A percentile compares a stretch with the other conserved stretches of the same genome.
Conservation (phyloP, 2,329 filamentous ascomycete genomes). For the Lecanicillium sp. region DNA sequence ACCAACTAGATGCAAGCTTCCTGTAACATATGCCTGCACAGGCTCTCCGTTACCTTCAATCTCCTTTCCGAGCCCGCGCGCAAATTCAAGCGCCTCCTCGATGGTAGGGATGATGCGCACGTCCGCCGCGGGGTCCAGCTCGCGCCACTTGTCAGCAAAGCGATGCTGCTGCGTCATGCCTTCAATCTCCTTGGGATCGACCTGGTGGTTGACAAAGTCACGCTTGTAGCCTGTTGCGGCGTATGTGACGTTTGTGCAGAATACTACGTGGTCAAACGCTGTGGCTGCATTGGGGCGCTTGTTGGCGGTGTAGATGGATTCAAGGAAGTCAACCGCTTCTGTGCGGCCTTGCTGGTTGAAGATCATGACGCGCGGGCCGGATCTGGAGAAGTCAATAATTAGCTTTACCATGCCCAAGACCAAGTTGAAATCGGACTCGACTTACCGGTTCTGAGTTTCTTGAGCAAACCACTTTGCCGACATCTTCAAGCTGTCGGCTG, state of each 20-base stretch:
- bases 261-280: slow-evolving; percentile 66
- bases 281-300: slow-evolving; percentile 18
- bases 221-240: slow-evolving; percentile 42
- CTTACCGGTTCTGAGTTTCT: slow-evolving; percentile 30
- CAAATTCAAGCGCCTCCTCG: slow-evolving; percentile 45
- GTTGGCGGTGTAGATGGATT: slow-evolving; percentile 32
- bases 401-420: not conserved
- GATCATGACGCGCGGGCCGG: slow-evolving; percentile 51
- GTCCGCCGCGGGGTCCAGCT: slow-evolving; percentile 37
- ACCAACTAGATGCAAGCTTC: slow-evolving; percentile 56
- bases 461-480: slow-evolving; percentile 75
- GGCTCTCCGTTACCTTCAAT: slow-evolving; percentile 22
- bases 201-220: slow-evolving; percentile 50
- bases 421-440: not conserved
- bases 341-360: slow-evolving; percentile 76
- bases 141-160: slow-evolving; percentile 44
- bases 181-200: slow-evolving; percentile 42
- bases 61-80: slow-evolving; percentile 26
- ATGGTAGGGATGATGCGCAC: slow-evolving; percentile 44
- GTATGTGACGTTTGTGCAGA: slow-evolving; percentile 69
- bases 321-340: slow-evolving; percentile 46
- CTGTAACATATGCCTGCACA: slow-evolving; percentile 48
- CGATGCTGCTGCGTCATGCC: slow-evolving; percentile 44
- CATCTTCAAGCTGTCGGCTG: slow-evolving; percentile 76
- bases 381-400: slow-evolving; percentile 13